Percentiles rank a stretch among this genome's conserved stretches.
Evolutionary conservation across 805 yeast genomes (phyloP).

Genomic region (Soucietia sequanensis): DNA sequence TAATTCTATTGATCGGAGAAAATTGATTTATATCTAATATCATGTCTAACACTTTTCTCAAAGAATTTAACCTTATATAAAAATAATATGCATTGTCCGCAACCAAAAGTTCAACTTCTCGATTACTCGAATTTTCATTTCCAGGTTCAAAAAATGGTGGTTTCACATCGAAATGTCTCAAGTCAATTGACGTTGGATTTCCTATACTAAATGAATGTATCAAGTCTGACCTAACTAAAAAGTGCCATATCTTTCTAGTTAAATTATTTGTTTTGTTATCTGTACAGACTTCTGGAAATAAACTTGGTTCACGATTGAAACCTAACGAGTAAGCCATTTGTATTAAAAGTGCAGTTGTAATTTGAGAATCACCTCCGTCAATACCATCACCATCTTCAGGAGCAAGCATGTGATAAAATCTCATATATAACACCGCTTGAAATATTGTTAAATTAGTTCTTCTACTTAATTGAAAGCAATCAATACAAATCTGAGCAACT

Average conservation of each 20-base stretch:
- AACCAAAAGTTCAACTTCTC: slow-evolving; percentile 11
- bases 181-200: slow-evolving; percentile 10
- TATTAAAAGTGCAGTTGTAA: slow-evolving; percentile 49
- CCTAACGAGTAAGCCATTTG: slow-evolving; percentile 66
- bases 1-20: slow-evolving; percentile 11
- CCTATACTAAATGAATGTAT: slow-evolving; percentile 28
- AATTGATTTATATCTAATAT: slow-evolving; percentile 14
- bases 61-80: slow-evolving; percentile 6
- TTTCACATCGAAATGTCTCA: slow-evolving; percentile 11
- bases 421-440: slow-evolving; percentile 49
- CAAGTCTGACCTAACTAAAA: slow-evolving; percentile 11
- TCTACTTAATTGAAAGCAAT: slow-evolving; percentile 16
- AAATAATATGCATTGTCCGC: slow-evolving; percentile 9
- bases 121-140: slow-evolving; percentile 14
- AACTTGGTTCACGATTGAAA: slow-evolving; percentile 59
- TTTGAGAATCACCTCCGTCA: slow-evolving; percentile 56
- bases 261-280: slow-evolving; percentile 18
- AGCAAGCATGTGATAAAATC: slow-evolving; percentile 42
- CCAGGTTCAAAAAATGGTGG: slow-evolving; percentile 13
- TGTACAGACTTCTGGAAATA: slow-evolving; percentile 14
- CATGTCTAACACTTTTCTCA: slow-evolving; percentile 10
- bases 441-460: slow-evolving; percentile 46
- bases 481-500: slow-evolving; percentile 24
- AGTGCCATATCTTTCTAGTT: slow-evolving; percentile 24
- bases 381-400: slow-evolving; percentile 51